Evolutionary conservation across 306 rosid species (phyloP), one percentile per base, ranked within the genome.

Genomic region (Cicer yamashitae): DNA sequence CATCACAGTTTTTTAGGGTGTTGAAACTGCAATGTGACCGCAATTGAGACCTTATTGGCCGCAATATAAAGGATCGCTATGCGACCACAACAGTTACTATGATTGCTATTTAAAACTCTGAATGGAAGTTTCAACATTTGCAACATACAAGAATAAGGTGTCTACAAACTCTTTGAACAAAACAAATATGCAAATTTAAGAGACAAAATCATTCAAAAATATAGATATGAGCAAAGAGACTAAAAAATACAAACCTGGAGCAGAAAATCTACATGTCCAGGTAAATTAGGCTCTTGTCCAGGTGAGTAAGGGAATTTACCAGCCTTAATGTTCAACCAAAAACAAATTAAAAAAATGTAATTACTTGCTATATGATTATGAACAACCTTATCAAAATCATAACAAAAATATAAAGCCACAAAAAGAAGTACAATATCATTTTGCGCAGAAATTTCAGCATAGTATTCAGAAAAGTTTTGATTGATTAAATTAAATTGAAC

Each of bases 231-330:
- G 6, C 11, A 14, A 10, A 60, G 40, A 37, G 78, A 37, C 13
- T 6, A 57, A 12, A 57, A 12, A 79, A 50, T 34, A 52, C 64
- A 67, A 75, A 93, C 97, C 94, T 91, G 85, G 12, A 91, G 87
- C 85, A 93, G 74, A 83, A 91, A 86, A 65, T 89, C 87, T 5
- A 85, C 86, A 84, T 87, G 52, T 61, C 94, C 97, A 2, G 82
- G 84, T 52, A 93, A 82, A 77, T 88, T 78, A 65, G 96, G 98
- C 61, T 91, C 92, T 82, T 88, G 90, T 52, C 93, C 92, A 18
- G 91, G 94, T 82, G 78, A 77, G 81, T 91, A 93, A 59, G 97
- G 97, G 70, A 85, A 91, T 67, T 84, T 75, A 78, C 68, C 87
- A 73, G 90, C 97, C 98, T 93, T 72, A 71, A 71, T 30, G 39